A percentile compares a stretch with the other conserved stretches of the same genome.
These are phyloP conservation scores for Sabuloglossum arenarium DNA, from an alignment of 495 filamentous ascomycete species.

Conservation along the genomic window DNA sequence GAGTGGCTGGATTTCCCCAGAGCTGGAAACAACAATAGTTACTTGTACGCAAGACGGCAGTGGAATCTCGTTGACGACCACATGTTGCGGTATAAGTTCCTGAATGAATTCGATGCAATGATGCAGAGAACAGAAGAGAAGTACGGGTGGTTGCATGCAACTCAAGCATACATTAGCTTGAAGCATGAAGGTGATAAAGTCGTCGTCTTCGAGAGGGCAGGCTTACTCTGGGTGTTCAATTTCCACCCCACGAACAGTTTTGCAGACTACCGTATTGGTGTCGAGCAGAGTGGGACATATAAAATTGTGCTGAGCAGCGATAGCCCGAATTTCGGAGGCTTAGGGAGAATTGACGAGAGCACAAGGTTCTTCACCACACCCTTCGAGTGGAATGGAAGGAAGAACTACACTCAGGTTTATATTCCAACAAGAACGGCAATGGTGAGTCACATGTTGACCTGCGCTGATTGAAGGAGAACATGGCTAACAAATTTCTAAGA, in stretches of 20 bases:
- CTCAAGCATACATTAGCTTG: conserved; percentile 77
- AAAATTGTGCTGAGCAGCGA: conserved; percentile 74
- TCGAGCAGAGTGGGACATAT: conserved; percentile 72
- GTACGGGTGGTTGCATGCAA: conserved; percentile 78
- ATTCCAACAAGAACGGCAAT: conserved; percentile 68
- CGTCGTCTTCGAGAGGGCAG: conserved; percentile 84
- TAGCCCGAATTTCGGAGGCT: conserved; percentile 54
- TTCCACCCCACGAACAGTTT: conserved; percentile 79
- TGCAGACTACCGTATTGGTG: conserved; percentile 78
- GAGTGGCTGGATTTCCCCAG: conserved; percentile 99
- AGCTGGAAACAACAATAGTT: conserved; percentile 83
- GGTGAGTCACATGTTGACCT: conserved; percentile 31
- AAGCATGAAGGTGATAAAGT: conserved; percentile 94
- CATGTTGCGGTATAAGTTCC: conserved; percentile 71
- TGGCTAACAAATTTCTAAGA: conserved; percentile 13
- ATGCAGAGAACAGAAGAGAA: conserved; percentile 79
- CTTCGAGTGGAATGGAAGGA: conserved; percentile 67
- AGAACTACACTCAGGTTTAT: conserved; percentile 85
- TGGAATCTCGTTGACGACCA: conserved; percentile 79
- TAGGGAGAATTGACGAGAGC: conserved; percentile 48
- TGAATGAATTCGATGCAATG: conserved; percentile 82
- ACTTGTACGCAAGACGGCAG: conserved; percentile 91
- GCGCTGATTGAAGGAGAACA: not conserved
- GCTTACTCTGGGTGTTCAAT: conserved; percentile 87
- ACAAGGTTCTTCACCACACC: conserved; percentile 83